Evolutionary conservation across 352 stramenopile genomes (phyloP).

Genomic region (Saprolegnia parasitica): DNA sequence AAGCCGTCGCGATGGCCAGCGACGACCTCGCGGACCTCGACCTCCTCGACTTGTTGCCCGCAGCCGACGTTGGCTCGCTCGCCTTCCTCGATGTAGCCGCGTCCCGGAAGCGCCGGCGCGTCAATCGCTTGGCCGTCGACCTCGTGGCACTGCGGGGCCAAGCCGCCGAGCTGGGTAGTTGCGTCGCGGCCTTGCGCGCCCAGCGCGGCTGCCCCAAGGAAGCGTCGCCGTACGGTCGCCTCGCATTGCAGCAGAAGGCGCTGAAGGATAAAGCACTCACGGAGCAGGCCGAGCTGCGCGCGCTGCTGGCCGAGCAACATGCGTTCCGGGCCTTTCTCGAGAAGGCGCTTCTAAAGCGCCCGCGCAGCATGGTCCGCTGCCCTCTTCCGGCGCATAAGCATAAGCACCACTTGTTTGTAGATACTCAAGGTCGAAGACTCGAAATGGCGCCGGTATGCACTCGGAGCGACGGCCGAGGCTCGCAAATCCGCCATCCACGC

Average conservation of each 20-base stretch:
- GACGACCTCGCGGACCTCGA: not conserved
- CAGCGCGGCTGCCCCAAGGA: not conserved
- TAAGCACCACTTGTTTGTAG: not conserved
- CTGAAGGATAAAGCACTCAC: not conserved
- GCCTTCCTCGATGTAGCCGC: not conserved
- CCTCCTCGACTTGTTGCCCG: not conserved
- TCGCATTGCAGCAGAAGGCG: slow-evolving; percentile 8
- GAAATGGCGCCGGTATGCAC: not conserved
- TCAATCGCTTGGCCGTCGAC: not conserved
- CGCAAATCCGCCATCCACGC: slow-evolving; percentile 3
- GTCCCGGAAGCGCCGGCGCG: not conserved
- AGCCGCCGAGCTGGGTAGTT: not conserved
- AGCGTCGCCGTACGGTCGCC: not conserved
- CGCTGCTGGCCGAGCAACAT: not conserved
- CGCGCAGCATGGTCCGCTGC: not conserved
- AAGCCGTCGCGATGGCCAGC: too few relatives aligned
- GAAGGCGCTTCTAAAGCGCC: slow-evolving; percentile 5
- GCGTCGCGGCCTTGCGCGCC: not conserved
- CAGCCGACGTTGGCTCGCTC: not conserved
- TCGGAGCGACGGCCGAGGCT: not conserved
- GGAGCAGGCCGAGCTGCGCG: slow-evolving; percentile 8
- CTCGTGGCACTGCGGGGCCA: not conserved
- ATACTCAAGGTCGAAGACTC: slow-evolving; percentile 6
- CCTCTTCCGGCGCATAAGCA: not conserved
- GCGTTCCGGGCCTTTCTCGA: not conserved